phyloP scores from a whole-genome alignment of 2,329 filamentous ascomycete species.

The Ascochyta clinopodiicola region DNA sequence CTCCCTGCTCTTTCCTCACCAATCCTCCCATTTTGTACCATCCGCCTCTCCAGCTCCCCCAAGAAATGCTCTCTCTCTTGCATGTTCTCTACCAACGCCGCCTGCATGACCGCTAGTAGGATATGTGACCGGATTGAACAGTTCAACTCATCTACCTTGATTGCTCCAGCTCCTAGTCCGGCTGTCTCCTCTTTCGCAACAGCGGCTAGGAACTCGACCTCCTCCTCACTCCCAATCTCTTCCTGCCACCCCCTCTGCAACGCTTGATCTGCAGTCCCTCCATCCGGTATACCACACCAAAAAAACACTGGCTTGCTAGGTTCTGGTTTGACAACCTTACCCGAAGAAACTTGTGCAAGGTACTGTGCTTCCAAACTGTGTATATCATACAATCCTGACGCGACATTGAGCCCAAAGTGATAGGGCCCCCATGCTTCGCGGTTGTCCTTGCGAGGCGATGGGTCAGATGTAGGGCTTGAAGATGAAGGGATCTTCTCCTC shows the following conservation, averaged over 20 bases:
- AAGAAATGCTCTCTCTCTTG: constrained; percentile 21
- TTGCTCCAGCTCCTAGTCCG: constrained; percentile 18
- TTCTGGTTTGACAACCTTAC: constrained; percentile 15
- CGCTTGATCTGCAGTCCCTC: constrained; percentile 16
- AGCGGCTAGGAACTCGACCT: constrained; percentile 19
- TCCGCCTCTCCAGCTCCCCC: constrained; percentile 15
- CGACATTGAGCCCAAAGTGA: constrained; percentile 17
- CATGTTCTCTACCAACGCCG: constrained; percentile 18
- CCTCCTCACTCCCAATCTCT: constrained; percentile 20
- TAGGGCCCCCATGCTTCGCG: constrained; percentile 16
- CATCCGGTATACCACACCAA: constrained; percentile 17
- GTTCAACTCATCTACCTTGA: constrained; percentile 18
- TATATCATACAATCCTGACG: constrained; percentile 18
- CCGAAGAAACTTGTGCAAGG: constrained; percentile 12
- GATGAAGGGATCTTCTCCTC: constrained; percentile 11
- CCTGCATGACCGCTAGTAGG: constrained; percentile 19
- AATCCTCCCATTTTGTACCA: constrained; percentile 18
- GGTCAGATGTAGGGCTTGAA: constrained; percentile 14
- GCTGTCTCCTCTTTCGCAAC: constrained; percentile 19
- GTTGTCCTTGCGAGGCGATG: constrained; percentile 18
- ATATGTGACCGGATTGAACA: constrained; percentile 20
- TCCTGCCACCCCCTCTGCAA: constrained; percentile 17
- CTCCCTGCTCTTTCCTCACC: constrained; percentile 15
- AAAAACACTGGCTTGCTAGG: constrained; percentile 19
- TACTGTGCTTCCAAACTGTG: constrained; percentile 18